Conservation (phyloP, 2,329 filamentous ascomycete genomes). For the Ophiostoma sp. region DNA sequence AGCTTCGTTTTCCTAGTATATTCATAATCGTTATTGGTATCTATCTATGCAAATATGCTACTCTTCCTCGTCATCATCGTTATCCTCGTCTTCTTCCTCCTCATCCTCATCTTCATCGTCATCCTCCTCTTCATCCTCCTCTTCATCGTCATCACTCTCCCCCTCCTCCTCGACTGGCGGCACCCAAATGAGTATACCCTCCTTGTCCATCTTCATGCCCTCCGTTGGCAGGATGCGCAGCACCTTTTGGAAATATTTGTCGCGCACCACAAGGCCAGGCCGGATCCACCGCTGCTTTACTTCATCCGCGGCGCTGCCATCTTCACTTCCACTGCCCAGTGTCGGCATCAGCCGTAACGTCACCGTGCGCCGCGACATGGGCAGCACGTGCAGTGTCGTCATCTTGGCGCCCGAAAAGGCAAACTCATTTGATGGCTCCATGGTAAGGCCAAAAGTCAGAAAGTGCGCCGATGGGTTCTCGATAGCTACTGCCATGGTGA, state of each 20-base stretch:
- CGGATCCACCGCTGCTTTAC: slow-evolving; percentile 51
- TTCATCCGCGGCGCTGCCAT: not conserved
- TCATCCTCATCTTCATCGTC: not conserved
- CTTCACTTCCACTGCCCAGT: slow-evolving; percentile 41
- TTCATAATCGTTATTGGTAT: slow-evolving; percentile 8
- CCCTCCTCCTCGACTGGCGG: slow-evolving; percentile 38
- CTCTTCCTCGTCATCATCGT: not conserved
- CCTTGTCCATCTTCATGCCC: slow-evolving; percentile 65
- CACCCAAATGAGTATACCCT: slow-evolving; percentile 59
- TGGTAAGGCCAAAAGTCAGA: slow-evolving; percentile 81
- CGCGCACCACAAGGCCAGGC: slow-evolving; percentile 70
- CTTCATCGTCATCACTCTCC: slow-evolving; percentile 7
- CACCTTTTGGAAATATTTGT: slow-evolving; percentile 90
- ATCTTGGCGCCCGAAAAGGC: slow-evolving; percentile 87
- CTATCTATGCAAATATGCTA: slow-evolving; percentile 6
- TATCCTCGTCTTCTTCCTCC: not conserved
- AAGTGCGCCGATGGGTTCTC: slow-evolving; percentile 95
- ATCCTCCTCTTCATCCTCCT: not conserved
- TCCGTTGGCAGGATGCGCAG: slow-evolving; percentile 75
- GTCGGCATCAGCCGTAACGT: slow-evolving; percentile 69
- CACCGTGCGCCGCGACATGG: slow-evolving; percentile 69
- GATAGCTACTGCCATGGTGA: slow-evolving; percentile 55
- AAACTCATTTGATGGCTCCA: slow-evolving; percentile 90
- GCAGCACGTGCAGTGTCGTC: slow-evolving; percentile 72
- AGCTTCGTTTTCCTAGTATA: not conserved